Conservation (phyloP, 2,329 filamentous ascomycete genomes). For the Fusarium graminum region DNA sequence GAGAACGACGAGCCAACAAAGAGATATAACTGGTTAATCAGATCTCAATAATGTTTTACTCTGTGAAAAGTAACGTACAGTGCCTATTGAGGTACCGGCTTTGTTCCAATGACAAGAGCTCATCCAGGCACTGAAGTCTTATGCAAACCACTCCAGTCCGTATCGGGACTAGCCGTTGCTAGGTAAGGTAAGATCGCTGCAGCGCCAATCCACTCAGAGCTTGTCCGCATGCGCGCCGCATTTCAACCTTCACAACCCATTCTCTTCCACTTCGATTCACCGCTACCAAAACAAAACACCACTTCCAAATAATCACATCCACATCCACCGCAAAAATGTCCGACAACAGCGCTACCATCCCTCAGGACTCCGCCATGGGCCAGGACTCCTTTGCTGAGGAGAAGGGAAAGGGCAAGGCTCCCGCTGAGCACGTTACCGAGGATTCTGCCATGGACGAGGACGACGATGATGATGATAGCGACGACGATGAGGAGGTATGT, state of each 20-base stretch:
- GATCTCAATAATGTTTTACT: no score
- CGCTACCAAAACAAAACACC: conserved; percentile 17
- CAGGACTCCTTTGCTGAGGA: conserved; percentile 61
- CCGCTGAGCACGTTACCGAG: conserved; percentile 63
- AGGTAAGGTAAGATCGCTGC: conserved; percentile 47
- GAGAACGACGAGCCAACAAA: no score
- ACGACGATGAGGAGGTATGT: conserved; percentile 55
- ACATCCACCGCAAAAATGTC: conserved; percentile 57
- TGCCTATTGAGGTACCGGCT: neutral
- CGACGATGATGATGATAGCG: conserved; percentile 65
- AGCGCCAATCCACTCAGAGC: conserved; percentile 40
- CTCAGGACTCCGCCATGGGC: conserved; percentile 59
- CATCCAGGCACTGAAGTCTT: neutral
- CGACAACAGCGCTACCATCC: conserved; percentile 63
- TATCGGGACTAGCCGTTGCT: conserved; percentile 52
- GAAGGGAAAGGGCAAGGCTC: conserved; percentile 92
- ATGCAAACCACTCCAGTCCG: conserved; percentile 14
- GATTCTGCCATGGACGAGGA: conserved; percentile 81
- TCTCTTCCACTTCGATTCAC: conserved; percentile 29
- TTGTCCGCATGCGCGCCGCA: conserved; percentile 47
- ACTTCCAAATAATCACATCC: neutral
- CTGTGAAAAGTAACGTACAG: neutral
- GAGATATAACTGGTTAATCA: no score
- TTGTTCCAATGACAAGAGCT: neutral
- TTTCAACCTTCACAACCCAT: conserved; percentile 39